Conservation (phyloP, 139 green algal genomes). For the Penium margaritaceum region DNA sequence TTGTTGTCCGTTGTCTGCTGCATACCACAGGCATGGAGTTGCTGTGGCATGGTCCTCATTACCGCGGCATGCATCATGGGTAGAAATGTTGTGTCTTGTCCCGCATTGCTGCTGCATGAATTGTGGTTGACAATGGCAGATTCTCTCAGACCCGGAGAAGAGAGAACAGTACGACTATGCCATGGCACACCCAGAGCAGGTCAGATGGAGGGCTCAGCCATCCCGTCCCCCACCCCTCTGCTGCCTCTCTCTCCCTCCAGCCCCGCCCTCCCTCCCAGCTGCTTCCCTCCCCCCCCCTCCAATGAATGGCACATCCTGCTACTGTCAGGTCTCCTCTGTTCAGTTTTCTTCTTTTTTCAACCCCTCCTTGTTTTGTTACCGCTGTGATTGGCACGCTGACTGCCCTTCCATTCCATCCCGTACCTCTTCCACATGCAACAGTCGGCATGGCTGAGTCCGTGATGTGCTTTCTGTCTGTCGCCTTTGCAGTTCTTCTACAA, state of each 20-base stretch:
- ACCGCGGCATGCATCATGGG: no score
- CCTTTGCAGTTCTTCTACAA: constrained; percentile 37
- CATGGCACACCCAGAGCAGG: constrained; percentile 40
- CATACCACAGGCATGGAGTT: neutral
- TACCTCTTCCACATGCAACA: neutral
- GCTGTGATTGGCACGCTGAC: no score
- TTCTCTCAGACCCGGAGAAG: constrained; percentile 35
- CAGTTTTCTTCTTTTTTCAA: no score
- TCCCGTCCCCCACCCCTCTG: neutral
- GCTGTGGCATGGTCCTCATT: no score
- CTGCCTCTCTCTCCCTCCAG: neutral
- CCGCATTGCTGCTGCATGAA: neutral
- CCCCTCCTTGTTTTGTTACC: no score
- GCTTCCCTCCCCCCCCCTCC: no score
- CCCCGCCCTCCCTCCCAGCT: neutral
- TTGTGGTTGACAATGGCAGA: constrained; percentile 19
- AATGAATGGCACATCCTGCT: no score
- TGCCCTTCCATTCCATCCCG: no score
- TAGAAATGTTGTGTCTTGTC: no score
- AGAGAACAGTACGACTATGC: constrained; percentile 41
- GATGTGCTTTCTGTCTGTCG: neutral
- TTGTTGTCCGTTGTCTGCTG: neutral
- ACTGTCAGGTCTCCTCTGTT: no score
- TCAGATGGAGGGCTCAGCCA: neutral
- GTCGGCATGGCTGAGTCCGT: no score